Conservation (phyloP, 257 asterid genomes). For the Primulina huaijiensis region DNA sequence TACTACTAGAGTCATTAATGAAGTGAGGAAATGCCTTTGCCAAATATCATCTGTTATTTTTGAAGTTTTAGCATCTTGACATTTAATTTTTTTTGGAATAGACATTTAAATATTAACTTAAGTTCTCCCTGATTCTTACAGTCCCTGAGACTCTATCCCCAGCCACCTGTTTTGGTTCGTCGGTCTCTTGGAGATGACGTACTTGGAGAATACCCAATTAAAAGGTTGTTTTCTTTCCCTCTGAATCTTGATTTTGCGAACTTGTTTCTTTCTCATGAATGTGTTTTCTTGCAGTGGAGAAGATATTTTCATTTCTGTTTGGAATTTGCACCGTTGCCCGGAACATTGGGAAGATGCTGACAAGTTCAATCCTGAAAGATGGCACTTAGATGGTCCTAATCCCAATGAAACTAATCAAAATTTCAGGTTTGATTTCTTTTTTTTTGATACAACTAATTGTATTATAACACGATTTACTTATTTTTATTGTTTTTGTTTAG, state of each 20-base stretch:
- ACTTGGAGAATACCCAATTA: slow-evolving; percentile 80
- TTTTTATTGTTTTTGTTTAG: background rate
- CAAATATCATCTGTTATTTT: background rate
- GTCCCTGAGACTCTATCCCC: slow-evolving; percentile 97
- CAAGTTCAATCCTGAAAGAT: slow-evolving; percentile 87
- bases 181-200: slow-evolving; percentile 79
- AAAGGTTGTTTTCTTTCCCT: slow-evolving; percentile 42
- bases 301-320: slow-evolving; percentile 89
- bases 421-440: slow-evolving; percentile 57
- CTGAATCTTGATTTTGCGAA: slow-evolving; percentile 1
- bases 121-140: slow-evolving; percentile 31
- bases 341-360: slow-evolving; percentile 83
- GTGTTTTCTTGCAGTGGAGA: slow-evolving; percentile 54
- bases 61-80: background rate
- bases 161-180: slow-evolving; percentile 96
- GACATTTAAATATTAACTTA: background rate
- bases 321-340: slow-evolving; percentile 95
- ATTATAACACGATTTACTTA: background rate
- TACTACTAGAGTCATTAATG: slow-evolving; percentile 89
- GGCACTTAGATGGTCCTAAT: slow-evolving; percentile 95
- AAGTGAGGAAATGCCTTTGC: slow-evolving; percentile 49
- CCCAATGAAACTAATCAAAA: slow-evolving; percentile 96
- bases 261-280: slow-evolving; percentile 10
- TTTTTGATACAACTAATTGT: slow-evolving; percentile 11
- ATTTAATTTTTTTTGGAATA: background rate